Base-by-base conservation (phyloP, 2,329 filamentous ascomycete genomes). In the Cladosporium sp. region DNA sequence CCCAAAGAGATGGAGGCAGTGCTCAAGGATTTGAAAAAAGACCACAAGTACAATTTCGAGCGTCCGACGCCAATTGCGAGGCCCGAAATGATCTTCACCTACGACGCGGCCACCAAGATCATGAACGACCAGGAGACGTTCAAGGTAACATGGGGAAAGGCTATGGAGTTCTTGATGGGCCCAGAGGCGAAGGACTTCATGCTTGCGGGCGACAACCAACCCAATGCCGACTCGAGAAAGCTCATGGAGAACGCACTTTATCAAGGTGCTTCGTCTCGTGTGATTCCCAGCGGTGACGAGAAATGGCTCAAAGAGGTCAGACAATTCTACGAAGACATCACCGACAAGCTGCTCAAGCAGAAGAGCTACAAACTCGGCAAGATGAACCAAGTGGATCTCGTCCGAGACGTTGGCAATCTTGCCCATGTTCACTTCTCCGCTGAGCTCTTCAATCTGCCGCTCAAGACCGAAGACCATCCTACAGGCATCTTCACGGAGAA, bases 391-490 rank as follows among this genome's bases (percentile, higher is more conserved):
- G 72, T 77, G 43, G 75, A 77, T 58, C 71, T 77, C 43, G 69
- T 76, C 52, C 71, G 72, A 10, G 74, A 77, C 54, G 59, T 82
- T 35, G 75, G 76, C 56, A 80, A 80, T 54, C 67, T 78, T 9
- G 74, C 71, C 3, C 77, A 80, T 58, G 73, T 78, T 3, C 76
- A 79, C 61, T 81, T 82, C 62, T 74, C 72, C 52, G 70, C 78
- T 0, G 74, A 75, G 51, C 64, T 82, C 19, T 82, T 81, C 66
- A 75, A 73, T 58, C 65, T 82, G 6, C 78, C 80, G 0, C 64
- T 82, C 32, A 81, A 81, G 64, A 80, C 77, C 0, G 70, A 74
- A 2, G 69, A 74, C 3, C 72, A 74, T 14, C 77, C 77, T 1
- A 63, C 66, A 46, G 78, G 77, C 13, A 66, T 80, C 32, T 80